Base-by-base conservation (phyloP, 2,329 filamentous ascomycete species). In the Xylaria sp. region DNA sequence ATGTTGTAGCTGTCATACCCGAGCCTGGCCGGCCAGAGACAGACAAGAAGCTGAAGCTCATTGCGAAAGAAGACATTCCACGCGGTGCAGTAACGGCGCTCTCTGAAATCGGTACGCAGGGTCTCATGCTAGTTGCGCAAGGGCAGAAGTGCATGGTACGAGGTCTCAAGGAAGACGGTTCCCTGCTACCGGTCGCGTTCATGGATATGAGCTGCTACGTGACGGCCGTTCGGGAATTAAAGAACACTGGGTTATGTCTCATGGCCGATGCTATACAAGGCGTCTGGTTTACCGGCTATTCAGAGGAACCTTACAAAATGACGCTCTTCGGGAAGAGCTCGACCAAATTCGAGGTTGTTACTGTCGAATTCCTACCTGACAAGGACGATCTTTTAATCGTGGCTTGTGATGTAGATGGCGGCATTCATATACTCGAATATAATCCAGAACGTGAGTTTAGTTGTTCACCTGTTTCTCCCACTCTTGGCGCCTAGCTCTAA, bases 171-270 rank as follows among this genome's bases (percentile, higher is more conserved):
- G 95, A 99, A 76, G 95, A 99, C 74, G 92, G 94, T 0, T 93
- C 91, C 1, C 84, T 98, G 55, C 82, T 98, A 0, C 95, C 95
- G 0, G 94, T 99, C 3, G 95, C 95, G 0, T 99, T 99, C 74
- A 91, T 99, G 83, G 95, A 99, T 73, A 96, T 97, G 88, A 95
- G 92, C 78, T 96, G 92, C 77, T 95, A 97, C 72, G 92, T 97
- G 12, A 92, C 89, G 2, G 87, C 90, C n/a, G 85, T 92, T 57
- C 95, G 94, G 73, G 92, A 92, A 71, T 83, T 99, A 17, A 88
- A 88, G 3, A 88, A 90, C 1, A 96, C 92, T 0, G 94, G 94
- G 0, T 83, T 99, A 74, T 93, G 92, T 72, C 83, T 97, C 11
- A 88, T 97, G 79, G 91, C 92, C 0, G 95, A 99, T 78, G 92